phyloP scores from a whole-genome alignment of 306 rosid genomes.

The Dryas drummondii region DNA sequence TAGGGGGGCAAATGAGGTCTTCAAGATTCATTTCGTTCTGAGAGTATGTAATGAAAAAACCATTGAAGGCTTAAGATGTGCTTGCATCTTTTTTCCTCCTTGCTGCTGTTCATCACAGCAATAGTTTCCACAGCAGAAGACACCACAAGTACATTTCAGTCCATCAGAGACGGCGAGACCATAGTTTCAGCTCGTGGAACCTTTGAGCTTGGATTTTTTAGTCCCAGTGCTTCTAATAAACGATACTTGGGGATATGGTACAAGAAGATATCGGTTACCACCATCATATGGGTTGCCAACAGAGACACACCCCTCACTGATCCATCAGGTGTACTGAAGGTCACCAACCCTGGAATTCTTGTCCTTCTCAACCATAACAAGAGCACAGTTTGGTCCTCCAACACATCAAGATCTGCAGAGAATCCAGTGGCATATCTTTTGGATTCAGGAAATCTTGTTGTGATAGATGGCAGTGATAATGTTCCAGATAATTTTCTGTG shows the following conservation, averaged over 20 bases:
- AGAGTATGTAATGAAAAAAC: neutral
- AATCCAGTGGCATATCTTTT: slow-evolving; percentile 7
- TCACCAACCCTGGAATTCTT: slow-evolving; percentile 10
- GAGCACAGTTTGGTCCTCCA: slow-evolving; percentile 21
- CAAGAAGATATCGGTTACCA: slow-evolving; percentile 5
- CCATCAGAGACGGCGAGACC: slow-evolving; percentile 16
- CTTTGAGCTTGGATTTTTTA: slow-evolving; percentile 23
- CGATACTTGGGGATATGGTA: slow-evolving; percentile 28
- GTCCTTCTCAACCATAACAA: slow-evolving; percentile 1
- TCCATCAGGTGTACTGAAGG: slow-evolving; percentile 4
- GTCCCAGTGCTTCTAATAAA: slow-evolving; percentile 8
- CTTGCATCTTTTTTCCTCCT: neutral
- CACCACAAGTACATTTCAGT: slow-evolving; percentile 1
- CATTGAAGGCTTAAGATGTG: neutral
- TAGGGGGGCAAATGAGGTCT: neutral
- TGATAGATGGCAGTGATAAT: slow-evolving; percentile 5
- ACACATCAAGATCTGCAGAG: neutral
- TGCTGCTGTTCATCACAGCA: neutral
- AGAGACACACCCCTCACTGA: slow-evolving; percentile 12
- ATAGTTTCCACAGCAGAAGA: neutral
- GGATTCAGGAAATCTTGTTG: slow-evolving; percentile 28
- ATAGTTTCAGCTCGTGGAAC: slow-evolving; percentile 19
- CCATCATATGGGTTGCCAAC: slow-evolving; percentile 26
- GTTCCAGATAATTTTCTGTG: neutral
- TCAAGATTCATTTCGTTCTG: neutral